Conservation (phyloP, 352 stramenopile genomes). For the Globisporangium mamillatum region DNA sequence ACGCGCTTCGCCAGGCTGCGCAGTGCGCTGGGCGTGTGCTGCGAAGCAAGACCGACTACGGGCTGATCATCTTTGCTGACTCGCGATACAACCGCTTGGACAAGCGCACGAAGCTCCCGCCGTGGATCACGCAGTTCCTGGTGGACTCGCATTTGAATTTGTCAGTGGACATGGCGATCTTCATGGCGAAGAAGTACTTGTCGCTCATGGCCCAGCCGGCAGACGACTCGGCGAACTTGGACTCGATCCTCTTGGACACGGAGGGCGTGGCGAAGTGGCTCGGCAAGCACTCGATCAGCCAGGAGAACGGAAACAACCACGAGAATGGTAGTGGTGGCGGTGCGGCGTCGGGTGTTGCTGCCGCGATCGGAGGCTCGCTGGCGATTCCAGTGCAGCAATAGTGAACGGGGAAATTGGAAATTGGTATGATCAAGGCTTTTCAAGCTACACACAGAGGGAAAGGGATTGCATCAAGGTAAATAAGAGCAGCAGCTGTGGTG, state of each 20-base stretch:
- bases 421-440: no score
- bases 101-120: conserved; percentile 97
- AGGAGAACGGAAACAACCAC: neutral
- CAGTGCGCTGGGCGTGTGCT: conserved; percentile 98
- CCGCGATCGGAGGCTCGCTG: neutral
- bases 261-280: conserved; percentile 86
- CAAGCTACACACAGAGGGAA: no score
- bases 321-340: conserved; percentile 1
- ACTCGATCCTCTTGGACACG: conserved; percentile 93
- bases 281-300: conserved; percentile 28
- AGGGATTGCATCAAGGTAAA: no score
- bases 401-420: no score
- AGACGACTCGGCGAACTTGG: conserved; percentile 88
- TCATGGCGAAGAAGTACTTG: conserved; percentile 95
- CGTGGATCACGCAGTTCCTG: conserved; percentile 98
- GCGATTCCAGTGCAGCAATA: conserved; percentile 13
- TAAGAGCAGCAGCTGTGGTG: no score
- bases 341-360: conserved; percentile 1
- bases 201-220: conserved; percentile 96
- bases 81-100: conserved; percentile 97
- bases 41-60: conserved; percentile 99
- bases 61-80: conserved; percentile 98
- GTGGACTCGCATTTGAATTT: conserved; percentile 95
- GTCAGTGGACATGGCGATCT: conserved; percentile 95
- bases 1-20: conserved; percentile 95